Base-by-base conservation (phyloP, 2,329 filamentous ascomycete species). In the Lasiodiplodia sp. region DNA sequence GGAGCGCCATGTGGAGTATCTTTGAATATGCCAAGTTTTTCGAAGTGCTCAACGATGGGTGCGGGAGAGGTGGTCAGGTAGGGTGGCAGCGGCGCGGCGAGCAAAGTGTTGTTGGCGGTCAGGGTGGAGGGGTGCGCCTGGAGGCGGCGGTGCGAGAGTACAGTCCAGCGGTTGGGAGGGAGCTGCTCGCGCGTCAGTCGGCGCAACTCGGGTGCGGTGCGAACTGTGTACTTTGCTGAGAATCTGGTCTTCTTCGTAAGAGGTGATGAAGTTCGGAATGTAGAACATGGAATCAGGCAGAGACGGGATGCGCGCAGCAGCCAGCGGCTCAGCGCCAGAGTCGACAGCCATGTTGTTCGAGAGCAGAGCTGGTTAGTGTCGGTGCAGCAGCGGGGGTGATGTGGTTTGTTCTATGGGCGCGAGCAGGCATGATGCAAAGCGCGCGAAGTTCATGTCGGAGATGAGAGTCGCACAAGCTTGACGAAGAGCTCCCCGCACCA, bases 61-160 rank as follows among this genome's bases (percentile, higher is more conserved):
- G 66, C 56, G 7, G 67, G 67, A 16, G 58, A 47, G 8, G 86
- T 82, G 44, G 85, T 81, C 6, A 98, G 88, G 89, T 93, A 98
- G 6, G 82, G 62, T 16, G 95, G 94, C 7, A 98, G 84, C 7
- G 90, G 86, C 2, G 90, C 85, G 65, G 90, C 89, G 28, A 98
- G 85, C 1, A 99, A 87, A 18, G 88, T 91, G 78, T 97, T 88
- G 10, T 80, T 87, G 66, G 89, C 87, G 44, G 93, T 91, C 11
- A 98, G 87, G 68, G 93, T 88, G 2, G 92, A 96, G 1, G 95
- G 96, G 86, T 94, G 93, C 0, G 93, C 93, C 84, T 98, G 94
- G 0, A 99, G 88, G 52, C 95, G 91, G 67, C 96, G 92, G 78
- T 94, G 93, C n/a, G 91, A 89, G 67, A 99, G 90, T 62, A 91